These are phyloP conservation scores for Tetrastigma voinierianum DNA, from an alignment of 164 flowering plant genomes.

Conservation along the genomic window DNA sequence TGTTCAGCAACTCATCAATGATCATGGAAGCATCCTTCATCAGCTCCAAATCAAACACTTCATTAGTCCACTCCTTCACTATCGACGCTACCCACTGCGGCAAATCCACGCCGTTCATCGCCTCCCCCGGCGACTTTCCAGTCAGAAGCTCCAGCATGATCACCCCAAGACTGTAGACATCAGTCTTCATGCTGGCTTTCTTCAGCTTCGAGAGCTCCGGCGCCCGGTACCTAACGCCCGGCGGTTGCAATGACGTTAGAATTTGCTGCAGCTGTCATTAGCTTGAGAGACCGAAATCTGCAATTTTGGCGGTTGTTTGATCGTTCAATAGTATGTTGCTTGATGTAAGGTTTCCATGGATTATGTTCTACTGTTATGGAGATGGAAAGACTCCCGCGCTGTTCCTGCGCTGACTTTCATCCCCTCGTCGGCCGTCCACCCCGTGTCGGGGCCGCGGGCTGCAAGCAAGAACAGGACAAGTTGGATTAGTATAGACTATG, in stretches of 20 bases:
- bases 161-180: conserved; percentile 52
- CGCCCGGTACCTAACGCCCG: conserved; percentile 46
- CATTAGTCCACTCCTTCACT: conserved; percentile 56
- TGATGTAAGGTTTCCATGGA: conserved; percentile 51
- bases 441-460: conserved; percentile 23
- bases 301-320: conserved; percentile 24
- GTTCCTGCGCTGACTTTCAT: conserved; percentile 40
- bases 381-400: conserved; percentile 35
- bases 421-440: conserved; percentile 44
- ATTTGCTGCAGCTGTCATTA: conserved; percentile 42
- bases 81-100: conserved; percentile 51
- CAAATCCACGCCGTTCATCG: conserved; percentile 37
- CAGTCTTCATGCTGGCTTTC: conserved; percentile 42
- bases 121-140: conserved; percentile 45
- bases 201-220: conserved; percentile 53
- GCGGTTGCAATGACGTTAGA: conserved; percentile 42
- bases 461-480: conserved; percentile 6
- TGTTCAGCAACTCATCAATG: conserved; percentile 23
- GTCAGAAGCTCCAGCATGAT: conserved; percentile 46
- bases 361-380: conserved; percentile 33
- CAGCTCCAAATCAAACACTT: conserved; percentile 47
- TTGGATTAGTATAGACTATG: background rate
- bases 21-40: conserved; percentile 27
- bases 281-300: conserved; percentile 41
- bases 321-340: conserved; percentile 43